Evolutionary conservation across 2,329 filamentous ascomycete species (phyloP).

Genomic region (Ophioceras dolichostomum): DNA sequence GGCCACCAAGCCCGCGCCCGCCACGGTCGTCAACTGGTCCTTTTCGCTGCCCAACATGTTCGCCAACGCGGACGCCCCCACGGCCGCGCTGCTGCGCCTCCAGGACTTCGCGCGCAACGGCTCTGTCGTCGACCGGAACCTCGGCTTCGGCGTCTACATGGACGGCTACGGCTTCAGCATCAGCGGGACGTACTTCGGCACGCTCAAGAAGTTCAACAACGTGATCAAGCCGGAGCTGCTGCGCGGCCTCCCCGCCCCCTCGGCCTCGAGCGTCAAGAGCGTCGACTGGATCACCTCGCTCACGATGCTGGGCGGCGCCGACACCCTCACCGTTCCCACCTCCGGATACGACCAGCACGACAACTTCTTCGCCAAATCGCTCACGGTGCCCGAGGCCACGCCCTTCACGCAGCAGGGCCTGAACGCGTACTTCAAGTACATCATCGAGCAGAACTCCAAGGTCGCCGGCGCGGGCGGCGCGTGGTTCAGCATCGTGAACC

Average conservation of each 20-base stretch:
- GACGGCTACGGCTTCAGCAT: slow-evolving; percentile 2
- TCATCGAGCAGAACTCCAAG: background rate
- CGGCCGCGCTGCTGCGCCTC: slow-evolving; percentile 1
- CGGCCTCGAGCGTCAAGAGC: background rate
- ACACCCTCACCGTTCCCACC: background rate
- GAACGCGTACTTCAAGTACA: background rate
- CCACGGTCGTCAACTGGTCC: slow-evolving; percentile 4
- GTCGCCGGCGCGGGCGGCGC: slow-evolving; percentile 5
- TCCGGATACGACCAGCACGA: slow-evolving; percentile 10
- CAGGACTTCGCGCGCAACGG: slow-evolving; percentile 3
- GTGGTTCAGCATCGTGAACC: slow-evolving; percentile 22
- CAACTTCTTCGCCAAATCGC: slow-evolving; percentile 17
- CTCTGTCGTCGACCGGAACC: slow-evolving; percentile 1
- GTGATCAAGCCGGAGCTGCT: slow-evolving; percentile 3
- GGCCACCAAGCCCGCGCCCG: slow-evolving; percentile 23
- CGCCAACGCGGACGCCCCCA: background rate
- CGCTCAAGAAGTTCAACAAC: background rate
- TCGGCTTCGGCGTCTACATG: slow-evolving; percentile 2
- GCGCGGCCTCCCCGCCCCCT: background rate
- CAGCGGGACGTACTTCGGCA: slow-evolving; percentile 3
- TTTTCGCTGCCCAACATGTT: slow-evolving; percentile 1
- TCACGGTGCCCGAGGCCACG: slow-evolving; percentile 2
- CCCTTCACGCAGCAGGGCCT: background rate
- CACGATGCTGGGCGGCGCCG: background rate
- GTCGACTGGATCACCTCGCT: slow-evolving; percentile 1